These are phyloP conservation scores for Heimioporus sp. DNA, from an alignment of 768 basidiomycete species.

Conservation along the genomic window DNA sequence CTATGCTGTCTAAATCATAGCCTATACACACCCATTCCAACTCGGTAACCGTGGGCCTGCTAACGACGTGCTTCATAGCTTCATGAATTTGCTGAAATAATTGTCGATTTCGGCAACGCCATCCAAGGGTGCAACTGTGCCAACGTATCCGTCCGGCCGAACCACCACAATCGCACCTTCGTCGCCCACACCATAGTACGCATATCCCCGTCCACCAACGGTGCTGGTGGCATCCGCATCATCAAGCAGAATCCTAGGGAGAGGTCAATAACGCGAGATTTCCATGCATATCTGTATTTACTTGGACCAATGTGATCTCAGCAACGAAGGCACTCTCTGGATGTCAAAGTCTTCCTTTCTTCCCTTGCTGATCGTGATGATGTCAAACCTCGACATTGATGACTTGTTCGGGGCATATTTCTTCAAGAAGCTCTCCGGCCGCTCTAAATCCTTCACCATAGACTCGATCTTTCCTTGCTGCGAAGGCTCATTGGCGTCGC, in stretches of 20 bases:
- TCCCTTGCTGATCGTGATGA: constrained; percentile 27
- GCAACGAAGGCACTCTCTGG: constrained; percentile 28
- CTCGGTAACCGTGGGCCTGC: too few relatives aligned
- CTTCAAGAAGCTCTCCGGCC: constrained; percentile 24
- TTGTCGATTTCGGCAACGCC: constrained; percentile 33
- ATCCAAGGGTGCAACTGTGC: constrained; percentile 49
- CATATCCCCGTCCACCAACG: constrained; percentile 55
- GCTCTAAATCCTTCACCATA: constrained; percentile 28
- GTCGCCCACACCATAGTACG: constrained; percentile 43
- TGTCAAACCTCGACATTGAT: constrained; percentile 30
- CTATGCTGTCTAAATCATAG: background rate
- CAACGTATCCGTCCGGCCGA: constrained; percentile 54
- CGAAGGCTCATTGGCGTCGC: constrained; percentile 25
- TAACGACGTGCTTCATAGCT: background rate
- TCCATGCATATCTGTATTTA: constrained; percentile 16
- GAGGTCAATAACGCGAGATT: background rate
- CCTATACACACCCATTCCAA: too few relatives aligned
- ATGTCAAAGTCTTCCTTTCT: constrained; percentile 34
- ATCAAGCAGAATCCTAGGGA: constrained; percentile 57
- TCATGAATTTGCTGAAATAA: constrained; percentile 51
- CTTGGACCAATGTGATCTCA: constrained; percentile 44
- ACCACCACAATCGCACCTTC: constrained; percentile 30
- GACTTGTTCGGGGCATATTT: constrained; percentile 19
- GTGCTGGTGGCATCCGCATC: constrained; percentile 44
- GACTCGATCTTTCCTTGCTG: constrained; percentile 25